These are phyloP conservation scores for Taphrina pruni DNA, from an alignment of 1,139 yeast genomes.

Conservation along the genomic window DNA sequence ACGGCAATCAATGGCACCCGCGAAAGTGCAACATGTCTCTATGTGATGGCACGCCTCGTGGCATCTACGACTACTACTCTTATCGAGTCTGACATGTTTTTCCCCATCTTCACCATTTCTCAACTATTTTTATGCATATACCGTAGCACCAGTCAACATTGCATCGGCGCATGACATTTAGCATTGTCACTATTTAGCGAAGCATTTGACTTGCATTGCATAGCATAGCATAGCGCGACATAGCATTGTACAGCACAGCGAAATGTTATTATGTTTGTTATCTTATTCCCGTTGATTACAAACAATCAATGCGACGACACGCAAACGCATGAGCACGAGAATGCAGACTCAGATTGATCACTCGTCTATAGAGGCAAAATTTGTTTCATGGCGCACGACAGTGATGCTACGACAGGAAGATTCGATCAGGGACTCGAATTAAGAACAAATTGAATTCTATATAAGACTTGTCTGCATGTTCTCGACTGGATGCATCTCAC, in stretches of 20 bases:
- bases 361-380: too few relatives aligned
- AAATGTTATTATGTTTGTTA: not conserved
- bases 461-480: constrained; percentile 1
- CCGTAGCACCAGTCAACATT: not conserved
- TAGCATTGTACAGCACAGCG: not conserved
- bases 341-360: too few relatives aligned
- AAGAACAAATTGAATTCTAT: not conserved
- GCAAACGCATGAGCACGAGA: too few relatives aligned
- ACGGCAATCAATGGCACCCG: constrained; percentile 27
- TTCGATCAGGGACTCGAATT: too few relatives aligned
- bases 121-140: not conserved
- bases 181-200: too few relatives aligned
- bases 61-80: constrained; percentile 36
- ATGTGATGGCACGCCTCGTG: constrained; percentile 22
- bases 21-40: constrained; percentile 32
- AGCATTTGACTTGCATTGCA: too few relatives aligned
- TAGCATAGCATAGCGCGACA: not conserved
- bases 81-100: constrained; percentile 17
- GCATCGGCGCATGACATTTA: too few relatives aligned
- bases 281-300: too few relatives aligned
- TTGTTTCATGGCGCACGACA: too few relatives aligned
- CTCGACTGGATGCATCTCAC: constrained; percentile 18
- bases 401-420: too few relatives aligned
- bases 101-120: not conserved
- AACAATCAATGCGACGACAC: too few relatives aligned